phyloP scores from a whole-genome alignment of 495 filamentous ascomycete genomes.

The Venustampulla echinocandica region DNA sequence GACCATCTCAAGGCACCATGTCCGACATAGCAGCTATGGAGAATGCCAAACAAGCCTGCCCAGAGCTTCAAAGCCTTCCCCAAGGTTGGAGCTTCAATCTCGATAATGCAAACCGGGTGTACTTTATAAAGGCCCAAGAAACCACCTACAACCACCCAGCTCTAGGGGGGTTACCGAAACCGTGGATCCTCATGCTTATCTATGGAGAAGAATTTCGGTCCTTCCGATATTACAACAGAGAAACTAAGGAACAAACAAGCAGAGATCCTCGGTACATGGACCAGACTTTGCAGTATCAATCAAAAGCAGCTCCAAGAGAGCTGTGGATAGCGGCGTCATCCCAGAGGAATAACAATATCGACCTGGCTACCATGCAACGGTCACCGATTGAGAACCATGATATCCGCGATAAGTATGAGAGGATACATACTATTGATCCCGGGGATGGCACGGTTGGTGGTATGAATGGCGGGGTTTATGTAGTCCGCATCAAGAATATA shows the following conservation, averaged over 20 bases:
- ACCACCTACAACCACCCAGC: conserved; percentile 10
- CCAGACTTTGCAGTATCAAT: neutral
- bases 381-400: neutral
- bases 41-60: neutral
- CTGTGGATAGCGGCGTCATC: conserved; percentile 1
- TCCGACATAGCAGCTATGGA: neutral
- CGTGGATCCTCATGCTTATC: conserved; percentile 11
- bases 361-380: conserved; percentile 1
- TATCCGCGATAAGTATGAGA: conserved; percentile 11
- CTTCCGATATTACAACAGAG: conserved; percentile 10
- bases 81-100: conserved; percentile 1
- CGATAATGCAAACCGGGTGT: neutral
- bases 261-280: conserved; percentile 10
- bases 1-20: too few species aligned
- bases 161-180: conserved; percentile 9
- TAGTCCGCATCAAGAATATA: conserved; percentile 10
- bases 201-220: neutral
- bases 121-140: conserved; percentile 1
- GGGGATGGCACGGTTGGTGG: conserved; percentile 16
- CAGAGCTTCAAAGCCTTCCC: conserved; percentile 2
- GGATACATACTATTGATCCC: conserved; percentile 15
- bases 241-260: neutral
- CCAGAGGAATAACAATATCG: neutral
- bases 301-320: neutral
- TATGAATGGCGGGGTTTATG: conserved; percentile 23